phyloP scores from a whole-genome alignment of 306 rosid species.

The Acacia crassicarpa region DNA sequence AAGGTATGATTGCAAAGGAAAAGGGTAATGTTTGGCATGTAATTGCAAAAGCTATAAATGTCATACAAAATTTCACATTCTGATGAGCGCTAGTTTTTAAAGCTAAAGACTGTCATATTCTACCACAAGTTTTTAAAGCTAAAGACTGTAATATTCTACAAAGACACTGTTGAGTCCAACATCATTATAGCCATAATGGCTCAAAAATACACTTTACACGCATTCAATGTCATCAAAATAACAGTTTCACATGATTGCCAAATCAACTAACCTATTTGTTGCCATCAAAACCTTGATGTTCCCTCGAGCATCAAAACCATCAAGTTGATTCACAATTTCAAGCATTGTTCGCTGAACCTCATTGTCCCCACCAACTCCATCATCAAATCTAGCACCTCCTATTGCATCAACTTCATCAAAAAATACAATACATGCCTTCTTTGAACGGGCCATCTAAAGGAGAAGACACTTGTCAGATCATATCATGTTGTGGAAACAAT shows the following conservation, averaged over 20 bases:
- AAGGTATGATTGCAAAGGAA: not conserved
- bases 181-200: not conserved
- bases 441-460: constrained; percentile 83
- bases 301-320: constrained; percentile 90
- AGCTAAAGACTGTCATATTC: not conserved
- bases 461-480: constrained; percentile 18
- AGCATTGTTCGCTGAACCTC: constrained; percentile 91
- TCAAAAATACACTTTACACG: not conserved
- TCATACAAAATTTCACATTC: not conserved
- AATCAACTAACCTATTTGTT: constrained; percentile 64
- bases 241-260: not conserved
- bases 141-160: not conserved
- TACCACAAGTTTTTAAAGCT: not conserved
- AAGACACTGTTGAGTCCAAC: not conserved
- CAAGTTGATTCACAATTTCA: constrained; percentile 88
- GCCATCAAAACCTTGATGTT: constrained; percentile 91
- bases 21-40: not conserved
- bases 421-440: constrained; percentile 84
- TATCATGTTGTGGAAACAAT: not conserved
- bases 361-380: constrained; percentile 89
- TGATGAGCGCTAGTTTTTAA: not conserved
- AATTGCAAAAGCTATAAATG: not conserved
- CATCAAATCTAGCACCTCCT: constrained; percentile 90
- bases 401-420: constrained; percentile 91
- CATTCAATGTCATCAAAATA: not conserved